Evolutionary conservation across 2,329 filamentous ascomycete species (phyloP).

Genomic region (Colletotrichum sp.): DNA sequence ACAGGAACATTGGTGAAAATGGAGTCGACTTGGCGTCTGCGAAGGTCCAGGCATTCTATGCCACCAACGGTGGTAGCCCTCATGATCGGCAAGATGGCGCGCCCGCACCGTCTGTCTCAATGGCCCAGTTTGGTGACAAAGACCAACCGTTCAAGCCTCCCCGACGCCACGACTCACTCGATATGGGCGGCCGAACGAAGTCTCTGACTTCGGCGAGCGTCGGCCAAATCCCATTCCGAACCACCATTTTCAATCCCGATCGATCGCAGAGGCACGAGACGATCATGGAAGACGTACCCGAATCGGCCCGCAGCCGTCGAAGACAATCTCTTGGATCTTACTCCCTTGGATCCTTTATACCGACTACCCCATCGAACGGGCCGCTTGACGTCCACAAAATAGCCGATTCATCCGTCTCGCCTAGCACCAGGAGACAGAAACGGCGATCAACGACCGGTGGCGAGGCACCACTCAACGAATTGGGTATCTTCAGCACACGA

Average conservation of each 20-base stretch:
- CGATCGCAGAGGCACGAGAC: slow-evolving; percentile 1
- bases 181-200: slow-evolving; percentile 15
- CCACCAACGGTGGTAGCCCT: slow-evolving; percentile 16
- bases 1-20: slow-evolving; percentile 58
- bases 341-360: slow-evolving; percentile 22
- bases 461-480: background rate
- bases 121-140: slow-evolving; percentile 21
- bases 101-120: slow-evolving; percentile 16
- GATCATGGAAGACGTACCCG: slow-evolving; percentile 3
- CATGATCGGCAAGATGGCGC: slow-evolving; percentile 19
- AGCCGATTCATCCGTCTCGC: background rate
- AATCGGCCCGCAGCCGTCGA: background rate
- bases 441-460: background rate
- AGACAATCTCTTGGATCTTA: slow-evolving; percentile 20
- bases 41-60: slow-evolving; percentile 41
- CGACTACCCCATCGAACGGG: background rate
- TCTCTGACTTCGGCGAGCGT: slow-evolving; percentile 22
- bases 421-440: background rate
- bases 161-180: background rate
- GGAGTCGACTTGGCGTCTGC: slow-evolving; percentile 34
- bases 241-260: slow-evolving; percentile 1
- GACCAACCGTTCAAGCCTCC: slow-evolving; percentile 2
- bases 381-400: background rate
- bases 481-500: slow-evolving; percentile 6
- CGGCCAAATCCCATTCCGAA: slow-evolving; percentile 14